These are phyloP conservation scores for Sarcodon sp. DNA, from an alignment of 768 basidiomycete species.

Conservation along the genomic window DNA sequence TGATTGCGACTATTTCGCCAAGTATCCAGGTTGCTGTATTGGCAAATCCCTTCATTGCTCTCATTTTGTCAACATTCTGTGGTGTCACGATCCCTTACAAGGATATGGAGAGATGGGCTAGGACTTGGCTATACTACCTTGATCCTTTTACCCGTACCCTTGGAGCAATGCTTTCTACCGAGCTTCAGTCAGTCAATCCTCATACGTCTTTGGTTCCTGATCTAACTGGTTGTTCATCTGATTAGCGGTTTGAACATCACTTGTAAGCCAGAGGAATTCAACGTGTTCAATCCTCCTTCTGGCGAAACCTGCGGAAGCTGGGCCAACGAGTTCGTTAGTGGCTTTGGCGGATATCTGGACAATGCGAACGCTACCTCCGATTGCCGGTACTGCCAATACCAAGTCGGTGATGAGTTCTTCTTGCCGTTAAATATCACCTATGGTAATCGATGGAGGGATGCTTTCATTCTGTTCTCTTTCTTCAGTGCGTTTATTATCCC, in stretches of 20 bases:
- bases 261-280: constrained; percentile 61
- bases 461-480: constrained; percentile 51
- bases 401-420: constrained; percentile 59
- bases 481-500: constrained; percentile 31
- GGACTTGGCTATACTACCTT: constrained; percentile 66
- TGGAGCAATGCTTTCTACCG: constrained; percentile 65
- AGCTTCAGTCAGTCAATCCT: constrained; percentile 38
- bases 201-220: constrained; percentile 4
- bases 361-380: constrained; percentile 42
- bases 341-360: constrained; percentile 62
- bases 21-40: constrained; percentile 63
- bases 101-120: constrained; percentile 53
- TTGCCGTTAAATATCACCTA: constrained; percentile 54
- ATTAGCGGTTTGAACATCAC: constrained; percentile 44
- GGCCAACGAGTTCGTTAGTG: constrained; percentile 51
- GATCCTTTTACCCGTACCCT: constrained; percentile 61
- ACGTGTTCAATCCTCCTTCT: constrained; percentile 55
- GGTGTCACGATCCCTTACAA: constrained; percentile 71
- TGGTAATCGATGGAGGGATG: constrained; percentile 53
- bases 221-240: constrained; percentile 7
- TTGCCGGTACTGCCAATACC: constrained; percentile 69
- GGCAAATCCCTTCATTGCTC: constrained; percentile 64
- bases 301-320: constrained; percentile 64
- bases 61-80: constrained; percentile 61
- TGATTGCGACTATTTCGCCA: constrained; percentile 67